These are phyloP conservation scores for Lactarius hengduanensis DNA, from an alignment of 768 basidiomycete genomes.

Conservation along the genomic window DNA sequence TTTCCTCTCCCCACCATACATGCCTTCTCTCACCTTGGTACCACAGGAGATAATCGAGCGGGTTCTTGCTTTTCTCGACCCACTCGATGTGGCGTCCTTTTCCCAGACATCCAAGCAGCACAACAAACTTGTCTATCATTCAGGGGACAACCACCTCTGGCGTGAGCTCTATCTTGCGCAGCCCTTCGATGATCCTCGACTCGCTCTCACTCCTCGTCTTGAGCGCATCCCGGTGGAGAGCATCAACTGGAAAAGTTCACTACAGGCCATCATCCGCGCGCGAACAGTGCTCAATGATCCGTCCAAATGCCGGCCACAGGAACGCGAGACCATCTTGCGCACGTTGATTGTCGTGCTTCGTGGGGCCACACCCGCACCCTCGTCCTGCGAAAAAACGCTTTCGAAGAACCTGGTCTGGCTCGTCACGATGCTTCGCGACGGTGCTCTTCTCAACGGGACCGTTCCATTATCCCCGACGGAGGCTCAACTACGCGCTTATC, in stretches of 20 bases:
- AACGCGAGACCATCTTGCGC: conserved; percentile 44
- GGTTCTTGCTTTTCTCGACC: conserved; percentile 57
- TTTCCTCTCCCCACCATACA: background rate
- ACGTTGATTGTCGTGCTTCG: conserved; percentile 52
- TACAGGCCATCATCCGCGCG: conserved; percentile 58
- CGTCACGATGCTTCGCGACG: conserved; percentile 42
- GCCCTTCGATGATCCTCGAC: conserved; percentile 62
- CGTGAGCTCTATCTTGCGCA: conserved; percentile 60
- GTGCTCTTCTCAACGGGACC: conserved; percentile 42
- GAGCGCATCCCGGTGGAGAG: conserved; percentile 16
- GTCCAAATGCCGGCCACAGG: conserved; percentile 41
- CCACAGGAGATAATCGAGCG: conserved; percentile 61
- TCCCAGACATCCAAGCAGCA: conserved; percentile 51
- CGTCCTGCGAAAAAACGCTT: conserved; percentile 32
- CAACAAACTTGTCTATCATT: conserved; percentile 45
- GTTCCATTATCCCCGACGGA: conserved; percentile 38
- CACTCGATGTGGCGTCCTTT: conserved; percentile 53
- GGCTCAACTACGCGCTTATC: conserved; percentile 45
- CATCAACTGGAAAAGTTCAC: conserved; percentile 48
- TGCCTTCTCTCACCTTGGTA: conserved; percentile 31
- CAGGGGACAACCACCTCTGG: conserved; percentile 55
- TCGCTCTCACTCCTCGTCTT: conserved; percentile 43
- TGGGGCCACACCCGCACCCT: conserved; percentile 41
- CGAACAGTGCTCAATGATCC: conserved; percentile 44
- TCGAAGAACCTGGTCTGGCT: conserved; percentile 56